Evolutionary conservation across 2,329 filamentous ascomycete species (phyloP), one percentile per base, ranked within the genome.

Genomic region (Onygenales sp.): DNA sequence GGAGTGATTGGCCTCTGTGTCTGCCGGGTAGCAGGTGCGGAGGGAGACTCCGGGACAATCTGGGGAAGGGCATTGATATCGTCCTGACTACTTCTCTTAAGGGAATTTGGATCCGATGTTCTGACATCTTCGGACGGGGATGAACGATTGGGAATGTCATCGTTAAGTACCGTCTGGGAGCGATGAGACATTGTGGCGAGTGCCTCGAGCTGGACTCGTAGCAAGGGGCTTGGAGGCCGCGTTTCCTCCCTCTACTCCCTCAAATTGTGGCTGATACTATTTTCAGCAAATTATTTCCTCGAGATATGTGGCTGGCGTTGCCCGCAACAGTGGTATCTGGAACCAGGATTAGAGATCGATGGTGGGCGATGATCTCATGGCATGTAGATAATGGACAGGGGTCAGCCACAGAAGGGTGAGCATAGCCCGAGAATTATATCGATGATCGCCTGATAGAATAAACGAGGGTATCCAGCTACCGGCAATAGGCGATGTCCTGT

Each of bases 61-160:
- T 21, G 52, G 11, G 14, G 51, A 36, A 27, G 54, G 56, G 53
- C 42, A 43, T 52, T 57, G 14, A 51, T 17, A 42, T 52, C 55
- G 45, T 53, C 59, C 44, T 54, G 54, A 53, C 54, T 56, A 53
- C 54, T 55, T 51, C 48, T 43, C 46, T 39, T 54, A 50, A 50
- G 54, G 17, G 54, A 50, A 50, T 51, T 61, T 60, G 51, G 63
- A 43, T 63, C 59, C 10, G 65, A 66, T 51, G 67, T 66, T 54
- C 64, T 66, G 53, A 68, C 53, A 43, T 67, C 63, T 32, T 60
- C 61, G 39, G 58, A 55, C 5, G 57, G 54, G 10, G 61, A 42
- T 31, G 49, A 38, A 43, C n/a, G 48, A 38, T 52, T 27, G 9
- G 27, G 35, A 35, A n/a, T 17, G 17, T 17, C 47, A 36, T 54